Percentiles rank a stretch among this genome's conserved stretches.
These are phyloP conservation scores for Obelidium mucronatum DNA, from an alignment of 192 early-diverging fungal genomes.

Conservation along the genomic window DNA sequence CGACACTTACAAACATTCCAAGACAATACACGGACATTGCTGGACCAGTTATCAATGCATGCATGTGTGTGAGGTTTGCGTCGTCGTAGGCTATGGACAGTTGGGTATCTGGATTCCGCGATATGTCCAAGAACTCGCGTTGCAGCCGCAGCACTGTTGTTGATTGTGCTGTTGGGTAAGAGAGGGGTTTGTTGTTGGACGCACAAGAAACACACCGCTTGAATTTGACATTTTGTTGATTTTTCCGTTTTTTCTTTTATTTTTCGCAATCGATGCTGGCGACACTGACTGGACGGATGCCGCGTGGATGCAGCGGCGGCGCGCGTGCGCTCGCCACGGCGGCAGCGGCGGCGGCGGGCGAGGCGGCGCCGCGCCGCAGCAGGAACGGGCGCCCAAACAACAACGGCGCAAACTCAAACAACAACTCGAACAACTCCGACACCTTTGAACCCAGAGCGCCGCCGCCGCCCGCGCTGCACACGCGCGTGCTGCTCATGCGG, in stretches of 20 bases:
- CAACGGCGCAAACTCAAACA: not conserved
- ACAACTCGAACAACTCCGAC: not conserved
- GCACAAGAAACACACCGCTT: no score
- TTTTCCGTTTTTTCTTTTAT: no score
- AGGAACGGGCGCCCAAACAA: not conserved
- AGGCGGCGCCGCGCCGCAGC: not conserved
- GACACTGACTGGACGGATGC: not conserved
- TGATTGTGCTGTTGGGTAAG: no score
- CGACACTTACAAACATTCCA: slow-evolving; percentile 54
- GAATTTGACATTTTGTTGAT: no score
- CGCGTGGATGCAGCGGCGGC: not conserved
- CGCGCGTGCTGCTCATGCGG: slow-evolving; percentile 56
- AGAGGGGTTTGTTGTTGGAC: no score
- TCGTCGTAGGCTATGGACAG: slow-evolving; percentile 52
- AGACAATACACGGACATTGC: slow-evolving; percentile 61
- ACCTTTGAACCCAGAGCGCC: not conserved
- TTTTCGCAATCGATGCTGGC: no score
- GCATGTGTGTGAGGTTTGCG: slow-evolving; percentile 66
- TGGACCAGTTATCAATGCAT: slow-evolving; percentile 68
- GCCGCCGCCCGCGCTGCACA: slow-evolving; percentile 20
- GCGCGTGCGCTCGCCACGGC: not conserved
- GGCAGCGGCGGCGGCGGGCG: not conserved
- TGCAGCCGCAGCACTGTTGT: slow-evolving; percentile 48
- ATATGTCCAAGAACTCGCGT: slow-evolving; percentile 45
- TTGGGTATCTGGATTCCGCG: slow-evolving; percentile 39